These are phyloP conservation scores for Aphanomyces cochlioides DNA, from an alignment of 352 stramenopile species.

Conservation along the genomic window DNA sequence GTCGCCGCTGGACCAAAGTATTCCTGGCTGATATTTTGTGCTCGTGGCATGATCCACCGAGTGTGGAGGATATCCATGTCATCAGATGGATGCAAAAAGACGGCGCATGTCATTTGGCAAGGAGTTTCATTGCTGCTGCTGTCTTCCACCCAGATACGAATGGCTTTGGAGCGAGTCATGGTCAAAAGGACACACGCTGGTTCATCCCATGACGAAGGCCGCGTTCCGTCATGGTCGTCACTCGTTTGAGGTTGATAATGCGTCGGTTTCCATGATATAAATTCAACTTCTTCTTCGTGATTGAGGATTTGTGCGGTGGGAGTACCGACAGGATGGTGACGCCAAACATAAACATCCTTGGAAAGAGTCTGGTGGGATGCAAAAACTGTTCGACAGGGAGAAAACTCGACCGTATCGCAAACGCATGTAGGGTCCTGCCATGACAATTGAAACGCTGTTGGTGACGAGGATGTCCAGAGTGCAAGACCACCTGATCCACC, in stretches of 20 bases:
- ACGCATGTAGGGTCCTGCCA: slow-evolving; percentile 16
- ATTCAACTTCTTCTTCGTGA: slow-evolving; percentile 65
- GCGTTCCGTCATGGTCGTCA: slow-evolving; percentile 51
- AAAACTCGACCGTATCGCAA: slow-evolving; percentile 69
- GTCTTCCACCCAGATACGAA: slow-evolving; percentile 67
- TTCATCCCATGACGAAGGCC: slow-evolving; percentile 70
- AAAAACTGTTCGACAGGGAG: slow-evolving; percentile 64
- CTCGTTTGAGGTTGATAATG: slow-evolving; percentile 47
- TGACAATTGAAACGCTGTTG: slow-evolving; percentile 26
- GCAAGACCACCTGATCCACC: slow-evolving; percentile 42
- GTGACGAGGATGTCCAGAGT: slow-evolving; percentile 48
- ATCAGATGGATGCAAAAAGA: slow-evolving; percentile 50
- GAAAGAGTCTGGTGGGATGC: slow-evolving; percentile 42
- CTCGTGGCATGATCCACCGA: slow-evolving; percentile 77
- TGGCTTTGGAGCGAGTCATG: slow-evolving; percentile 45
- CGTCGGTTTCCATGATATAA: slow-evolving; percentile 77
- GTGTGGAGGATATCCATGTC: slow-evolving; percentile 50
- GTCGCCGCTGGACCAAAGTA: slow-evolving; percentile 53
- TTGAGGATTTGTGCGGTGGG: slow-evolving; percentile 41
- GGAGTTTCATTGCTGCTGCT: not conserved
- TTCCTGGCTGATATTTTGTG: slow-evolving; percentile 75
- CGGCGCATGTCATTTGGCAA: slow-evolving; percentile 40
- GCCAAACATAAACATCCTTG: slow-evolving; percentile 51
- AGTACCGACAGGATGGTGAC: not conserved
- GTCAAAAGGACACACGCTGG: slow-evolving; percentile 67